Conservation (phyloP, 169 alveolate genomes). For the Cryptosporidium ubiquitum region DNA sequence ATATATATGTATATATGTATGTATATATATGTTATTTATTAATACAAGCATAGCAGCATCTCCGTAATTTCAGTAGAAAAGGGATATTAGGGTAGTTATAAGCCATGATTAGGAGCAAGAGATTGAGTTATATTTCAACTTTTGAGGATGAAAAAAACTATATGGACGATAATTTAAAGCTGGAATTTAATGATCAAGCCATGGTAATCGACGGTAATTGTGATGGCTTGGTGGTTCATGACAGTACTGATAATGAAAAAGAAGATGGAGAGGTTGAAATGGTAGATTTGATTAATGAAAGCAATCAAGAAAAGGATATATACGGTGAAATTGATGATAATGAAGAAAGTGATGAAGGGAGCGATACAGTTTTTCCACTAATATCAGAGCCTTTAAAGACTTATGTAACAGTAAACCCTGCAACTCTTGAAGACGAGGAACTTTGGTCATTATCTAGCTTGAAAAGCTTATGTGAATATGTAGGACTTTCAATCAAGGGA, state of each 20-base stretch:
- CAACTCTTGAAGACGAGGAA: slow-evolving; percentile 71
- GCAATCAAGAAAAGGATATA: not conserved
- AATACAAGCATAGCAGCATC: not conserved
- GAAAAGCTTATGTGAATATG: slow-evolving; percentile 38
- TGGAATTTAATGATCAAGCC: not conserved
- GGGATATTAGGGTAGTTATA: not conserved
- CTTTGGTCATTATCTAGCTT: slow-evolving; percentile 53
- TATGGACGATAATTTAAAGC: not conserved
- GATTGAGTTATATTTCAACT: slow-evolving; percentile 8
- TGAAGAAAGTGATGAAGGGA: not conserved
- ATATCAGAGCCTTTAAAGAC: slow-evolving; percentile 51
- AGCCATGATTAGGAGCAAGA: slow-evolving; percentile 24
- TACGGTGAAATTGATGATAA: not conserved
- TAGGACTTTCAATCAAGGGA: slow-evolving; percentile 57
- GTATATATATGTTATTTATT: too few relatives aligned
- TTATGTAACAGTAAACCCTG: slow-evolving; percentile 62
- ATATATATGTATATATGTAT: not conserved
- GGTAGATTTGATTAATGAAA: not conserved
- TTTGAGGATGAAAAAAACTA: not conserved
- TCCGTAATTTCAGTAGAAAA: not conserved
- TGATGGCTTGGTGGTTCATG: not conserved
- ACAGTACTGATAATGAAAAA: slow-evolving; percentile 16
- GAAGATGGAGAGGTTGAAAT: not conserved
- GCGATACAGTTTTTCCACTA: slow-evolving; percentile 41
- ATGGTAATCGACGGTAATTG: slow-evolving; percentile 39